Conservation (phyloP, 2,329 filamentous ascomycete genomes). For the Trichoderma pleuroti region DNA sequence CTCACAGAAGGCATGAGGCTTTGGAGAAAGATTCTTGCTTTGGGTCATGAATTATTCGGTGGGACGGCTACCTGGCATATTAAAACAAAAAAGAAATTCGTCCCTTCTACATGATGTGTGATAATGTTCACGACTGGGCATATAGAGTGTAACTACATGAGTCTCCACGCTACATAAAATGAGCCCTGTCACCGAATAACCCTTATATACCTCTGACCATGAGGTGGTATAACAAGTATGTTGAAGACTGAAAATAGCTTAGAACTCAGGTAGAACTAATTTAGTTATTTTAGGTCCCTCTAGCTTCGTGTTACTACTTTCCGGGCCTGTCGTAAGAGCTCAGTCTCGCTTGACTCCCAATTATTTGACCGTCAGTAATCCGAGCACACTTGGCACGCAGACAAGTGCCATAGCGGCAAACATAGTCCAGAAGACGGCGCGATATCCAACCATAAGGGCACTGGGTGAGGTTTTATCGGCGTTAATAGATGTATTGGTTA, state of each 20-base stretch:
- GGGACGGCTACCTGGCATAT: neutral
- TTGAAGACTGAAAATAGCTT: too few relatives aligned
- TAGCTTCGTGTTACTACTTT: neutral
- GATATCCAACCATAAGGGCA: slow-evolving; percentile 47
- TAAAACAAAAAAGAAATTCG: neutral
- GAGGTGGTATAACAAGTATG: too few relatives aligned
- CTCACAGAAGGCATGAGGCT: neutral
- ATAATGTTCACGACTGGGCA: neutral
- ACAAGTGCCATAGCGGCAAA: slow-evolving; percentile 40
- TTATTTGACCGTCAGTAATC: neutral
- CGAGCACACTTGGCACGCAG: slow-evolving; percentile 24
- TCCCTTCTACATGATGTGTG: neutral
- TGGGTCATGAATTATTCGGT: neutral
- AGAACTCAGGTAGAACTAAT: too few relatives aligned
- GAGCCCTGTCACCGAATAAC: neutral
- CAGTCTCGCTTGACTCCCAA: neutral
- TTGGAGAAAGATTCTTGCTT: neutral
- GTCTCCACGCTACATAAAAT: neutral
- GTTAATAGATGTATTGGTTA: slow-evolving; percentile 33
- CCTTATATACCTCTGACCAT: neutral
- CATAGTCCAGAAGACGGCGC: slow-evolving; percentile 49
- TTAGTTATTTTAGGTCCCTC: neutral
- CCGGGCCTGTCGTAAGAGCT: neutral
- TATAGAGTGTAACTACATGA: neutral
- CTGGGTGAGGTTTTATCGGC: slow-evolving; percentile 25